Conservation (phyloP, 2,329 filamentous ascomycete species). For the Fusarium sp. region DNA sequence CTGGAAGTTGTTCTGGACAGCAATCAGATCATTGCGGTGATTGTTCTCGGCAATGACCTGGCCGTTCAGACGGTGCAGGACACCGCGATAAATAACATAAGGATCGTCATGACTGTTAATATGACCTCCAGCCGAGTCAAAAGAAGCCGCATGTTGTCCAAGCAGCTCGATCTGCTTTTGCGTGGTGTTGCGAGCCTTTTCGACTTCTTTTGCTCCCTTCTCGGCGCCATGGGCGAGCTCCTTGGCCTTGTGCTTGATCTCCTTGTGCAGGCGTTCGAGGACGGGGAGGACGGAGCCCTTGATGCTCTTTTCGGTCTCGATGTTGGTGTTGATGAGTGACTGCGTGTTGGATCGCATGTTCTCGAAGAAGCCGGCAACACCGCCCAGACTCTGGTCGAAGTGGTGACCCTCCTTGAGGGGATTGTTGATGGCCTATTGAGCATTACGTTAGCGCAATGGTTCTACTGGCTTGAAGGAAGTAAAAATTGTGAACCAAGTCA, state of each 20-base stretch:
- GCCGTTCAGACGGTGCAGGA: slow-evolving; percentile 86
- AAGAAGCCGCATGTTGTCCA: slow-evolving; percentile 84
- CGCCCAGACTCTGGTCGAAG: slow-evolving; percentile 90
- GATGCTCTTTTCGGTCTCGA: slow-evolving; percentile 91
- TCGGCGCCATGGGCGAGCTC: slow-evolving; percentile 84
- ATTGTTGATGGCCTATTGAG: slow-evolving; percentile 79
- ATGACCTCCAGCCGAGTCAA: slow-evolving; percentile 80
- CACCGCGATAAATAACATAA: slow-evolving; percentile 85
- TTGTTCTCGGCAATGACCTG: slow-evolving; percentile 97
- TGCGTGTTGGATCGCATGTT: slow-evolving; percentile 94
- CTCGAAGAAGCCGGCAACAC: slow-evolving; percentile 90
- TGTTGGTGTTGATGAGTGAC: slow-evolving; percentile 87
- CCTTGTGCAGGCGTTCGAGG: slow-evolving; percentile 90
- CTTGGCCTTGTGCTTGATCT: slow-evolving; percentile 97
- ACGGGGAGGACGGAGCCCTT: slow-evolving; percentile 88
- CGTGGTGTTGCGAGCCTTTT: slow-evolving; percentile 85
- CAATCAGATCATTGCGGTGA: slow-evolving; percentile 89
- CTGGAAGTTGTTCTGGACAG: slow-evolving; percentile 90
- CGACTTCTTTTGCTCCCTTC: slow-evolving; percentile 90
- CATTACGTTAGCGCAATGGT: slow-evolving; percentile 7
- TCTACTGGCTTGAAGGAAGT: not conserved
- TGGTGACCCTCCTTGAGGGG: slow-evolving; percentile 92
- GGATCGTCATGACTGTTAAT: slow-evolving; percentile 83
- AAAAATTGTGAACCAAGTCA: not conserved
- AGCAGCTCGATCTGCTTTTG: slow-evolving; percentile 98